Evolutionary conservation across 257 asterid species (phyloP).

Genomic region (Scutellaria barbata): DNA sequence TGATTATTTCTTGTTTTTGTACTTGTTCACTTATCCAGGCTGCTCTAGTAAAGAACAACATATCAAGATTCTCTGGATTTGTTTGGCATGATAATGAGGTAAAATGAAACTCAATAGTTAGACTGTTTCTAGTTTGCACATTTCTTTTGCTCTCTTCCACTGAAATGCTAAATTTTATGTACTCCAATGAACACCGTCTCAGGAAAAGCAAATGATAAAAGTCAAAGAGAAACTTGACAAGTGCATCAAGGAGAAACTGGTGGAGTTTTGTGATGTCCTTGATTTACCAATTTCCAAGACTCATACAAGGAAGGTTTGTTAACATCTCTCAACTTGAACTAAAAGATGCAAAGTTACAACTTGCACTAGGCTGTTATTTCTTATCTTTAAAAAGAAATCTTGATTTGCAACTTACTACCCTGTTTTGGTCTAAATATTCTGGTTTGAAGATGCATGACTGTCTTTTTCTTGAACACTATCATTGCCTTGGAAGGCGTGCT

Average conservation of each 20-base stretch:
- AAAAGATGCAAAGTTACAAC: constrained; percentile 22
- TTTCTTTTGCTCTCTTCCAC: constrained; percentile 24
- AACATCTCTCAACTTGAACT: constrained; percentile 21
- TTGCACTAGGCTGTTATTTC: constrained; percentile 8
- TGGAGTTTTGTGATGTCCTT: constrained; percentile 80
- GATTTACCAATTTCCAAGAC: constrained; percentile 73
- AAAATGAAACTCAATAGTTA: constrained; percentile 5
- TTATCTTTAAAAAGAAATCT: background rate
- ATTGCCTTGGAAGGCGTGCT: background rate
- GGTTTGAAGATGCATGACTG: constrained; percentile 17
- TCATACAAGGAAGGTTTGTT: constrained; percentile 74
- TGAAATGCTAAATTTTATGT: constrained; percentile 24
- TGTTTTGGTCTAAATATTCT: constrained; percentile 10
- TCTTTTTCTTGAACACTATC: background rate
- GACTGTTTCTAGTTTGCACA: background rate
- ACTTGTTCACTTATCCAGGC: constrained; percentile 64
- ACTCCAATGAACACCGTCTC: constrained; percentile 28
- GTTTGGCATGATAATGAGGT: constrained; percentile 95
- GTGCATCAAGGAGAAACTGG: constrained; percentile 77
- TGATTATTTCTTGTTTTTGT: constrained; percentile 10
- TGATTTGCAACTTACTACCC: constrained; percentile 5
- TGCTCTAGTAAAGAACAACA: constrained; percentile 70
- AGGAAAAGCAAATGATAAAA: constrained; percentile 85
- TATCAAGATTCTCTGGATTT: constrained; percentile 88
- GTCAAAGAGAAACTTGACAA: constrained; percentile 90